Evolutionary conservation across 192 early-diverging fungal genomes (phyloP), one percentile per base, ranked within the genome.

Genomic region (Rhizophagus sp.): DNA sequence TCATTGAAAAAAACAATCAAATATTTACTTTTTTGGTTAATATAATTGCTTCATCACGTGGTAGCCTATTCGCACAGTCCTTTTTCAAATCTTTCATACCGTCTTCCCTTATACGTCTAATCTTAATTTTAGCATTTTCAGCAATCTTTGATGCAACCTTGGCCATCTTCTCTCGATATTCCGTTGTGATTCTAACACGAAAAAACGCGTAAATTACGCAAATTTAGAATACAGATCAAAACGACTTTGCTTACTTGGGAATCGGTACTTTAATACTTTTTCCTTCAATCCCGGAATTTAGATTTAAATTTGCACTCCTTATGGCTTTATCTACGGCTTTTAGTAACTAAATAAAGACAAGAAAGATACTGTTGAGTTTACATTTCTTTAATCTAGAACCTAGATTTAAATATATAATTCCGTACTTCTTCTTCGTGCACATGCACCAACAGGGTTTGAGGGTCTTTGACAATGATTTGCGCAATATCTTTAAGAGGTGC

Each of bases 401-500:
- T 30, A 30, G 1, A 61, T 12, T 6, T 44, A 9, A 19, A 24
- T 15, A 34, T 15, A 52, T 2, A 3, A 12, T 27, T 50, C 57
- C 81, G 83, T 88, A 94, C 91, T 47, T 93, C 93, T 47, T 88
- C 82, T 73, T 94, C 92, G 79, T 93, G 92, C 17, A 95, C 86
- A 41, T 92, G 90, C 15, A 97, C 94, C 75, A 96, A 80, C 65
- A 97, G 84, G 22, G 90, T 93, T 73, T 95, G 92, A 36, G 94
- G 91, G 70, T 97, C 95, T 82, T 96, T 94, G 81, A 96, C 88
- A 22, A 91, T 87, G 7, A 97, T 87, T 82, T 93, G 92, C 2
- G 95, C 93, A 24, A 96, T 72, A 49, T 92, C 90, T 1, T 88
- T 82, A 27, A 97, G 81, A 17, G 85, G 79, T 34, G 89, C 89